phyloP scores from a whole-genome alignment of 2,329 filamentous ascomycete species.

The Hymenoscyphus repandus region DNA sequence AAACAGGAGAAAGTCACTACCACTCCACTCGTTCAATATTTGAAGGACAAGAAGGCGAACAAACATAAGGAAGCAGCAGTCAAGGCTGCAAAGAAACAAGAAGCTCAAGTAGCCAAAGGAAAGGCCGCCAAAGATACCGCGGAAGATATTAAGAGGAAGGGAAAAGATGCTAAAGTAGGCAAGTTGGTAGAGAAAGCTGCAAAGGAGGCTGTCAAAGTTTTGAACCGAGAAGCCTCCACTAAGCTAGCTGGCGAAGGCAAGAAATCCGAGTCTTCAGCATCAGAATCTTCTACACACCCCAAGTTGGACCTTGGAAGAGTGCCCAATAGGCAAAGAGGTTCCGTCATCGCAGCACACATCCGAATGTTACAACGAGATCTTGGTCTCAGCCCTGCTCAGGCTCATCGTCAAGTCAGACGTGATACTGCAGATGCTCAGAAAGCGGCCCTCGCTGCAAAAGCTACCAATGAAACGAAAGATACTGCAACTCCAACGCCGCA shows the following conservation, averaged over 20 bases:
- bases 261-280: constrained; percentile 28
- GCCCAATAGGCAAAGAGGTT: constrained; percentile 30
- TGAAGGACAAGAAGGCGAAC: constrained; percentile 87
- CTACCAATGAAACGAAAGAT: constrained; percentile 11
- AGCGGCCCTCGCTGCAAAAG: constrained; percentile 22
- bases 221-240: constrained; percentile 52
- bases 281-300: constrained; percentile 30
- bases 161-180: constrained; percentile 59
- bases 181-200: constrained; percentile 58
- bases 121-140: constrained; percentile 49
- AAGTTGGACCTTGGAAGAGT: constrained; percentile 51
- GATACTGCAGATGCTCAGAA: constrained; percentile 37
- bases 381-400: constrained; percentile 57
- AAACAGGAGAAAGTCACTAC: constrained; percentile 60
- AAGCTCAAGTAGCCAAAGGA: constrained; percentile 42
- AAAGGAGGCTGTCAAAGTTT: constrained; percentile 57
- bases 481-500: constrained; percentile 9
- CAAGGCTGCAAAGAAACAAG: constrained; percentile 48
- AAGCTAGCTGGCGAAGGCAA: constrained; percentile 35
- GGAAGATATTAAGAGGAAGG: constrained; percentile 47
- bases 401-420: constrained; percentile 54
- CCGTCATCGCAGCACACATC: constrained; percentile 55
- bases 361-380: constrained; percentile 62
- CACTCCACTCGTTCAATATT: constrained; percentile 83
- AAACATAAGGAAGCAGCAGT: constrained; percentile 53